Conservation (phyloP, 805 yeast species). For the Kuraishia hungarica region DNA sequence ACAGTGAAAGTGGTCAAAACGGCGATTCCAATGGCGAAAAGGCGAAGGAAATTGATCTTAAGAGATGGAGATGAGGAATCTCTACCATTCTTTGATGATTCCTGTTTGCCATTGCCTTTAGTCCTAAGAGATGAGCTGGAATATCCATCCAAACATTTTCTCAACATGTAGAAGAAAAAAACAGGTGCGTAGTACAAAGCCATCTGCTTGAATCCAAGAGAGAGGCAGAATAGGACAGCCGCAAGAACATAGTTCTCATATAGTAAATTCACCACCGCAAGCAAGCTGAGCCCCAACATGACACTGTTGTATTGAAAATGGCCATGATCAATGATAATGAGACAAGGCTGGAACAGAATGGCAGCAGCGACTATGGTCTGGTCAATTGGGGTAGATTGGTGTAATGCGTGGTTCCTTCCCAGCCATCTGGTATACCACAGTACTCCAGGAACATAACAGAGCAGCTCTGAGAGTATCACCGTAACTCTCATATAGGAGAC, state of each 20-base stretch:
- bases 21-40: conserved; percentile 54
- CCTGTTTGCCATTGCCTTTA: background rate
- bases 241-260: conserved; percentile 59
- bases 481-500: conserved; percentile 83
- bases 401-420: conserved; percentile 39
- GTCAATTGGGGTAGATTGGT: conserved; percentile 49
- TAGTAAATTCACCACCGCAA: conserved; percentile 57
- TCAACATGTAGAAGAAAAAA: conserved; percentile 71
- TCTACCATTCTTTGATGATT: background rate
- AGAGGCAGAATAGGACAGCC: conserved; percentile 65
- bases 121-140: background rate
- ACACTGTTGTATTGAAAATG: conserved; percentile 94
- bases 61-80: conserved; percentile 13
- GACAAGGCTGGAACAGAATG: conserved; percentile 76
- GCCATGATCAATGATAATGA: conserved; percentile 88
- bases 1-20: conserved; percentile 46
- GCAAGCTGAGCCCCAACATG: conserved; percentile 80
- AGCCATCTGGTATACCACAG: conserved; percentile 62
- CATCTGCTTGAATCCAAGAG: conserved; percentile 91
- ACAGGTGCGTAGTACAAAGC: conserved; percentile 88
- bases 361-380: conserved; percentile 72
- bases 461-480: conserved; percentile 64
- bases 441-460: conserved; percentile 75
- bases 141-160: conserved; percentile 16
- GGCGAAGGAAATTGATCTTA: conserved; percentile 42